phyloP scores from a whole-genome alignment of 257 asterid genomes.

The Nicotiana benthamiana region DNA sequence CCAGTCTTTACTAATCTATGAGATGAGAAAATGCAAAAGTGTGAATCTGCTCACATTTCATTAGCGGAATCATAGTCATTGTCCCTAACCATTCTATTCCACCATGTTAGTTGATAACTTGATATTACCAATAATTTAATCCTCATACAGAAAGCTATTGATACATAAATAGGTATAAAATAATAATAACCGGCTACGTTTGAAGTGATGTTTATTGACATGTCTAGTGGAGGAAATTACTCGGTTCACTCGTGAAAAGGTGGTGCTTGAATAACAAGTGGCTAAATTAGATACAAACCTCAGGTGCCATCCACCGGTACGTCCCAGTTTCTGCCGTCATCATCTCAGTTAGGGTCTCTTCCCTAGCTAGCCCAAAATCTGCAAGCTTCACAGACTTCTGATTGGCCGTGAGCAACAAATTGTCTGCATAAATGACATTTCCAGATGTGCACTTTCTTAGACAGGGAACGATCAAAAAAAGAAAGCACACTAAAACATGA shows the following conservation, averaged over 20 bases:
- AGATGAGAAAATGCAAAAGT: background rate
- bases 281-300: constrained; percentile 40
- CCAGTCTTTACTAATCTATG: background rate
- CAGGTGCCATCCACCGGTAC: constrained; percentile 99
- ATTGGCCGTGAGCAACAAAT: constrained; percentile 85
- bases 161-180: background rate
- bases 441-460: constrained; percentile 22
- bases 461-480: background rate
- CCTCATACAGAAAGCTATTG: background rate
- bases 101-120: background rate
- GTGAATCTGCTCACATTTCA: background rate
- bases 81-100: background rate
- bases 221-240: background rate
- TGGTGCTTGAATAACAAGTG: background rate
- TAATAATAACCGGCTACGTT: background rate
- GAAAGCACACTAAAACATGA: background rate
- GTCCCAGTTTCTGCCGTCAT: constrained; percentile 99
- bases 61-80: background rate
- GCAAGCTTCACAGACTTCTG: constrained; percentile 95
- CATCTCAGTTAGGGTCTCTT: constrained; percentile 94
- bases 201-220: background rate
- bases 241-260: background rate
- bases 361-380: constrained; percentile 99
- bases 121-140: background rate
- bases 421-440: constrained; percentile 56